Conservation (phyloP, 1,284 basidiomycete genomes). For the Sporisorium graminicola region DNA sequence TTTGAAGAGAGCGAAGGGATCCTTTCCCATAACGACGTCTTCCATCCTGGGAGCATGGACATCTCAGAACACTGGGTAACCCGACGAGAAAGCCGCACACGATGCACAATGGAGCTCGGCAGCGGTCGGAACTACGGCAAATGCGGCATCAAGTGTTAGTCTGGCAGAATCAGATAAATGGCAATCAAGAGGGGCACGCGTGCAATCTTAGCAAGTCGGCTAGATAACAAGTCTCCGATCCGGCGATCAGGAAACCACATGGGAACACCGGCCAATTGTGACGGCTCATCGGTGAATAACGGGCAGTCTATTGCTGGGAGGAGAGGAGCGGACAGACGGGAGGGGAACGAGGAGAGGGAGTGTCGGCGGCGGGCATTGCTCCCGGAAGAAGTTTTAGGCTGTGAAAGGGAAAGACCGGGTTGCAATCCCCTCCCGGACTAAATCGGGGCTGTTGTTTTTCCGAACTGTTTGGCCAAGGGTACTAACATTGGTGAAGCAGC, state of each 20-base stretch:
- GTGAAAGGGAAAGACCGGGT: constrained; percentile 12
- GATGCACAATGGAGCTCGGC: too few species aligned
- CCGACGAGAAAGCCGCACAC: too few species aligned
- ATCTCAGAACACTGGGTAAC: too few species aligned
- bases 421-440: not conserved
- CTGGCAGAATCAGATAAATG: not conserved
- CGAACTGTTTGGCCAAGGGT: not conserved
- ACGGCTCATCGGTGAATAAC: not conserved
- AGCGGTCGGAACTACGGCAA: too few species aligned
- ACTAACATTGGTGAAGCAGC: not conserved
- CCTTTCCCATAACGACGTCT: too few species aligned
- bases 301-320: not conserved
- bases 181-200: not conserved
- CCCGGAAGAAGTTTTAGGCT: not conserved
- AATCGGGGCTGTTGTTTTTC: not conserved
- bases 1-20: not conserved
- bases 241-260: not conserved
- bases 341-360: not conserved
- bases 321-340: too few species aligned
- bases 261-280: constrained; percentile 2
- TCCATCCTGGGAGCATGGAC: too few species aligned
- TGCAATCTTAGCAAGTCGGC: not conserved
- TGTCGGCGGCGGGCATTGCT: not conserved
- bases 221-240: constrained; percentile 16
- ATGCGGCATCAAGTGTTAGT: too few species aligned